Conservation (phyloP, 805 yeast genomes). For the Clavispora asparagi region DNA sequence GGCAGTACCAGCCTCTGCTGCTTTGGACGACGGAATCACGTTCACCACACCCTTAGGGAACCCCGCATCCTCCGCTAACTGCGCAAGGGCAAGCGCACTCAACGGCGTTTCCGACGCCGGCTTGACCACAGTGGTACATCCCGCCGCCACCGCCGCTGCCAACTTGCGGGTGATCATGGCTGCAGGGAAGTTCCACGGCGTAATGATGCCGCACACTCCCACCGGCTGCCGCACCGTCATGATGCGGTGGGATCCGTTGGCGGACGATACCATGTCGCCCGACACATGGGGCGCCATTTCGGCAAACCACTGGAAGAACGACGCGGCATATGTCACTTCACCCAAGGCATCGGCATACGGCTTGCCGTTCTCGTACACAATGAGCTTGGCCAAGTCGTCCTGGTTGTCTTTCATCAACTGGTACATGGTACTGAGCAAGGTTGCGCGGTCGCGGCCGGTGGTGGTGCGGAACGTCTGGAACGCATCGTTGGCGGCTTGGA, state of each 20-base stretch:
- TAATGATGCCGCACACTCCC: constrained; percentile 73
- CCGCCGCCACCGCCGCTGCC: constrained; percentile 77
- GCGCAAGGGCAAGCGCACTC: constrained; percentile 63
- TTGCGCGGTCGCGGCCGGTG: constrained; percentile 52
- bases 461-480: constrained; percentile 49
- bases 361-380: constrained; percentile 73
- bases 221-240: constrained; percentile 66
- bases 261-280: constrained; percentile 64
- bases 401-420: constrained; percentile 50
- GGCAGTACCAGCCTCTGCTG: constrained; percentile 46
- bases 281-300: constrained; percentile 71
- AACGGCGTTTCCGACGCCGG: constrained; percentile 77
- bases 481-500: constrained; percentile 48
- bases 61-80: constrained; percentile 61
- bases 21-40: constrained; percentile 45
- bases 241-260: constrained; percentile 44
- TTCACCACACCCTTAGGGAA: constrained; percentile 67
- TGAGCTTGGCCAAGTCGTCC: constrained; percentile 60
- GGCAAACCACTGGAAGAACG: constrained; percentile 86
- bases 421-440: constrained; percentile 47
- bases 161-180: constrained; percentile 73
- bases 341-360: constrained; percentile 67
- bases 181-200: constrained; percentile 84
- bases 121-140: constrained; percentile 71
- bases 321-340: constrained; percentile 61